Conservation (phyloP, 352 stramenopile genomes). For the Peronospora farinosa region DNA sequence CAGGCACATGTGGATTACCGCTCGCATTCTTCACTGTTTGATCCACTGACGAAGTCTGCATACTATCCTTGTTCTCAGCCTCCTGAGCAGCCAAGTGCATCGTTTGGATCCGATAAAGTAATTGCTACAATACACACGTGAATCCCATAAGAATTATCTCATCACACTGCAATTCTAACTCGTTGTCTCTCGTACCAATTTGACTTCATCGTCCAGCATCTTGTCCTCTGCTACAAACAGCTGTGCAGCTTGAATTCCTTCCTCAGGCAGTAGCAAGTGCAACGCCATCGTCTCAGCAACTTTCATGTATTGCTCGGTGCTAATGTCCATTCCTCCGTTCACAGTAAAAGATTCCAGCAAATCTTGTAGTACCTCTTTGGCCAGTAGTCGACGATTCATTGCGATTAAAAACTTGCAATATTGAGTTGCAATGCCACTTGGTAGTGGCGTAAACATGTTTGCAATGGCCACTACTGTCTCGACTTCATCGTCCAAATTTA, state of each 20-base stretch:
- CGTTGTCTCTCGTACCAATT: conserved; percentile 28
- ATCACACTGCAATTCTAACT: background rate
- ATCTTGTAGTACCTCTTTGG: conserved; percentile 27
- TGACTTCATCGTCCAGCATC: conserved; percentile 38
- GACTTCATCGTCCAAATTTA: conserved; percentile 50
- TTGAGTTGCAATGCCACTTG: conserved; percentile 34
- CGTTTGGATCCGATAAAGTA: conserved; percentile 33
- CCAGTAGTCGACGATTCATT: conserved; percentile 40
- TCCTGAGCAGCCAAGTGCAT: conserved; percentile 16
- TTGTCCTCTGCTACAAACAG: conserved; percentile 32
- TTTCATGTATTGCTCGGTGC: conserved; percentile 22
- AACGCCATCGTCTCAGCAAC: conserved; percentile 38
- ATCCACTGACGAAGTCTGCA: conserved; percentile 1
- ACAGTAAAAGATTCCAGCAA: conserved; percentile 17
- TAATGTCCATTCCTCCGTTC: conserved; percentile 1
- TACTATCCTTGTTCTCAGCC: conserved; percentile 8
- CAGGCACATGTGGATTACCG: conserved; percentile 5
- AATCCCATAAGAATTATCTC: conserved; percentile 1
- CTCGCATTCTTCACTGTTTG: background rate
- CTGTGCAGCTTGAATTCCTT: conserved; percentile 31
- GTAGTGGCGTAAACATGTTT: conserved; percentile 38
- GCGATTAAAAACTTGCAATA: conserved; percentile 64
- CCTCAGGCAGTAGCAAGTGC: conserved; percentile 41
- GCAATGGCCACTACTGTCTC: conserved; percentile 39
- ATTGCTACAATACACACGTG: conserved; percentile 14